Evolutionary conservation across 352 stramenopile species (phyloP).

Genomic region (Phytopythium delawarense): DNA sequence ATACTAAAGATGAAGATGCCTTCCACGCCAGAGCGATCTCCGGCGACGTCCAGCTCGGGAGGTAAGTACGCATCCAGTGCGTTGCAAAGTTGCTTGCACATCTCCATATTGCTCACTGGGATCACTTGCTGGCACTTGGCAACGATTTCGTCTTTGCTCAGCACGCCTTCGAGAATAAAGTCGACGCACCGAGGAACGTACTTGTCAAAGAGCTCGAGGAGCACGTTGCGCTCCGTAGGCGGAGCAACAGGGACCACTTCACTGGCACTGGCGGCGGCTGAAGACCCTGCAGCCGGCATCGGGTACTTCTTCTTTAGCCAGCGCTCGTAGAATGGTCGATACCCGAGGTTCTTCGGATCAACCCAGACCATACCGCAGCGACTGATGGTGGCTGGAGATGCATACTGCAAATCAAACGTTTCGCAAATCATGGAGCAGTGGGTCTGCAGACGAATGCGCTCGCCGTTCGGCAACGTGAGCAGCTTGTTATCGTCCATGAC

Average conservation of each 20-base stretch:
- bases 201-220: conserved; percentile 92
- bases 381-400: conserved; percentile 92
- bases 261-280: background rate
- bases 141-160: conserved; percentile 85
- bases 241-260: conserved; percentile 9
- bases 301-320: conserved; percentile 92
- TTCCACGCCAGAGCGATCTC: conserved; percentile 75
- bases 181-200: conserved; percentile 91
- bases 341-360: conserved; percentile 95
- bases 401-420: conserved; percentile 95
- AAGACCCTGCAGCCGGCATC: conserved; percentile 16
- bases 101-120: conserved; percentile 91
- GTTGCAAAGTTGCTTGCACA: conserved; percentile 94
- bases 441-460: conserved; percentile 91
- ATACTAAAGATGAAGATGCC: conserved; percentile 92
- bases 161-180: conserved; percentile 90
- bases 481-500: conserved; percentile 98
- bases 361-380: conserved; percentile 97
- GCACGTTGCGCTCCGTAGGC: conserved; percentile 42
- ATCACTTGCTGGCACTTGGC: conserved; percentile 92
- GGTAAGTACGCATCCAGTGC: conserved; percentile 89
- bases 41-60: conserved; percentile 35
- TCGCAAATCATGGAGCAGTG: conserved; percentile 94
- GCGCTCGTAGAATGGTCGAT: conserved; percentile 92
- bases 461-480: conserved; percentile 93